Conservation (phyloP, 768 basidiomycete genomes). For the Amanita jacksonii region DNA sequence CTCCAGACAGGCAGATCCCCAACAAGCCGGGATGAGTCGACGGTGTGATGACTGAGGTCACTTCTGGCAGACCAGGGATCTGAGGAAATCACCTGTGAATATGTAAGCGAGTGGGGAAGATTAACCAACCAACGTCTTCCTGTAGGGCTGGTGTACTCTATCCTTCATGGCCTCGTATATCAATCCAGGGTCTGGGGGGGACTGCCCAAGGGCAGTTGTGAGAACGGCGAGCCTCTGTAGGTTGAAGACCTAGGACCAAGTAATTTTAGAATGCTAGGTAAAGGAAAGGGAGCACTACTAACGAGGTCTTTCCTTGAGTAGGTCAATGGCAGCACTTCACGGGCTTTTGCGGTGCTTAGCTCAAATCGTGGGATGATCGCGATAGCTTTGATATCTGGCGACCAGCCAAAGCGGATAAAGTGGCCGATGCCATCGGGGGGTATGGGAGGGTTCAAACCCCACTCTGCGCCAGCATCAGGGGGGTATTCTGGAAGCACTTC, state of each 20-base stretch:
- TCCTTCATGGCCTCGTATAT: conserved; percentile 99
- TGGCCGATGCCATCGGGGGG: conserved; percentile 92
- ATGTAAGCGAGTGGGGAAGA: conserved; percentile 2
- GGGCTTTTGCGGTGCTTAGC: conserved; percentile 89
- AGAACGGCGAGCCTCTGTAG: conserved; percentile 92
- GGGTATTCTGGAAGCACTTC: conserved; percentile 98
- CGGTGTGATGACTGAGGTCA: conserved; percentile 84
- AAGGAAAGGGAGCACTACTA: conserved; percentile 22
- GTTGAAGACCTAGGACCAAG: conserved; percentile 76
- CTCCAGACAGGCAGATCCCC: conserved; percentile 96
- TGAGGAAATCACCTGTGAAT: conserved; percentile 21
- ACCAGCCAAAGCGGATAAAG: conserved; percentile 86
- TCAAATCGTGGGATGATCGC: conserved; percentile 95
- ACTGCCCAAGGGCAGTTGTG: conserved; percentile 84
- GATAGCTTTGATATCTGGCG: conserved; percentile 75
- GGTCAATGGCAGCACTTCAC: conserved; percentile 72
- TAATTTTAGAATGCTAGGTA: conserved; percentile 2
- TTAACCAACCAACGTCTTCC: conserved; percentile 65
- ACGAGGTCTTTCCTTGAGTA: conserved; percentile 93
- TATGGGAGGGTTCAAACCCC: conserved; percentile 82
- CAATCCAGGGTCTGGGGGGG: conserved; percentile 90
- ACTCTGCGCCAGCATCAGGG: conserved; percentile 80
- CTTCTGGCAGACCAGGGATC: conserved; percentile 94
- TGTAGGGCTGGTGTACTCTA: conserved; percentile 93
- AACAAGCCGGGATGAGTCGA: conserved; percentile 86